These are phyloP conservation scores for Eleusine indica DNA, from an alignment of 176 grass and related monocot species.

Conservation along the genomic window DNA sequence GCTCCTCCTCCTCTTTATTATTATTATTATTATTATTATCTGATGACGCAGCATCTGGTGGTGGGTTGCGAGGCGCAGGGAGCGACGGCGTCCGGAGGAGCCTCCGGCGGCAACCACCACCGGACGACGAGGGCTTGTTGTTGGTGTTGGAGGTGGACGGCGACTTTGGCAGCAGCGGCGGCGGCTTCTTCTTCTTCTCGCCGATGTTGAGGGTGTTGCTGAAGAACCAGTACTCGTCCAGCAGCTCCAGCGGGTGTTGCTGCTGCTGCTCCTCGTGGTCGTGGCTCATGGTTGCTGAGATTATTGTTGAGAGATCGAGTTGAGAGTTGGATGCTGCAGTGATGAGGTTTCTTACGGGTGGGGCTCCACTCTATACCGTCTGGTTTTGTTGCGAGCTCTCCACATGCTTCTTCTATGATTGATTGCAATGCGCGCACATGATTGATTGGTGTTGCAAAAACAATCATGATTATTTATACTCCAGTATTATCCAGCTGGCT, in stretches of 20 bases:
- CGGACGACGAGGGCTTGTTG: too few species aligned
- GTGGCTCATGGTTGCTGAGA: neutral
- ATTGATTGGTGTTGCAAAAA: neutral
- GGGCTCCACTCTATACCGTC: neutral
- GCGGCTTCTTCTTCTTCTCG: neutral
- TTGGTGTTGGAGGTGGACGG: neutral
- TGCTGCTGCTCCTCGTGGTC: neutral
- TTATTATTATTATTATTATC: too few species aligned
- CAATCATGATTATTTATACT: too few species aligned
- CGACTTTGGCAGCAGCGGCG: neutral
- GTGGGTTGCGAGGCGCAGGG: constrained; percentile 28
- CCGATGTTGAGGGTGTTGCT: constrained; percentile 57
- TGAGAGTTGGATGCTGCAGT: neutral
- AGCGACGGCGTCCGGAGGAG: constrained; percentile 54
- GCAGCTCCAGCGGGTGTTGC: constrained; percentile 49
- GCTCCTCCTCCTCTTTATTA: neutral
- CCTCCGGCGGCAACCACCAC: neutral
- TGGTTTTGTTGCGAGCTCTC: too few species aligned
- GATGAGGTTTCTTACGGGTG: neutral
- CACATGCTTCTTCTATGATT: too few species aligned
- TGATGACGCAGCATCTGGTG: too few species aligned
- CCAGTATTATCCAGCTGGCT: too few species aligned
- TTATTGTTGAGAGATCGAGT: too few species aligned
- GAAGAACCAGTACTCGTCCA: constrained; percentile 93
- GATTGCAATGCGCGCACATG: neutral